A percentile compares a stretch with the other conserved stretches of the same genome.
These are phyloP conservation scores for Mortierella polycephala DNA, from an alignment of 371 early-diverging fungal genomes.

Conservation along the genomic window DNA sequence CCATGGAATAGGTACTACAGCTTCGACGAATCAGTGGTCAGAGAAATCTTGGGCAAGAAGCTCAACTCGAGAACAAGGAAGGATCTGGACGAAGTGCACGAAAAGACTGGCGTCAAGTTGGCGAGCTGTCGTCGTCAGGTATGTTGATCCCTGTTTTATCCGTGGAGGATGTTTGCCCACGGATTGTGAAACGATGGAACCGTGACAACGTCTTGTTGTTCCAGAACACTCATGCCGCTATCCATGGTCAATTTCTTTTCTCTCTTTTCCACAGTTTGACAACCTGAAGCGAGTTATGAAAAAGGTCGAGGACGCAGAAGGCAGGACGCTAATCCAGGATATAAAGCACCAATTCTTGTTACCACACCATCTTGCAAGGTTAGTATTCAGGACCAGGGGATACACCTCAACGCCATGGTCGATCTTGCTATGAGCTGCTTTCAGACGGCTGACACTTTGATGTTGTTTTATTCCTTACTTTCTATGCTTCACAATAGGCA, in stretches of 20 bases:
- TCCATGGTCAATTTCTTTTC: too few species aligned
- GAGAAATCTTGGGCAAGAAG: constrained; percentile 66
- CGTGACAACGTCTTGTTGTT: background rate
- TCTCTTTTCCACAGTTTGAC: constrained; percentile 60
- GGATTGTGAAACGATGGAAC: too few species aligned
- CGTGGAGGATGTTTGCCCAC: background rate
- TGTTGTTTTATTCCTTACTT: background rate
- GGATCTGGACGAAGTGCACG: constrained; percentile 60
- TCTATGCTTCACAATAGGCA: constrained; percentile 13
- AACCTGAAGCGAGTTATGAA: constrained; percentile 72
- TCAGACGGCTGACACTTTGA: background rate
- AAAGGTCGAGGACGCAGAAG: constrained; percentile 67
- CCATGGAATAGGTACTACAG: constrained; percentile 63
- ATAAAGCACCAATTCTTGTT: constrained; percentile 63
- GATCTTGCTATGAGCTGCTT: background rate
- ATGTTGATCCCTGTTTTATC: background rate
- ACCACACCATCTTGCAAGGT: constrained; percentile 61
- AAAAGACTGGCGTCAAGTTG: constrained; percentile 58
- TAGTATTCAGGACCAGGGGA: background rate
- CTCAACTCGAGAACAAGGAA: constrained; percentile 59
- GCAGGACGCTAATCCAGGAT: constrained; percentile 54
- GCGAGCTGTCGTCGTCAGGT: constrained; percentile 66
- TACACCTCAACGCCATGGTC: background rate
- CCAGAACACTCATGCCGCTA: too few species aligned
- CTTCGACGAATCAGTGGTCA: constrained; percentile 65